These are phyloP conservation scores for Globisporangium cystogenes DNA, from an alignment of 352 stramenopile genomes.

Conservation along the genomic window DNA sequence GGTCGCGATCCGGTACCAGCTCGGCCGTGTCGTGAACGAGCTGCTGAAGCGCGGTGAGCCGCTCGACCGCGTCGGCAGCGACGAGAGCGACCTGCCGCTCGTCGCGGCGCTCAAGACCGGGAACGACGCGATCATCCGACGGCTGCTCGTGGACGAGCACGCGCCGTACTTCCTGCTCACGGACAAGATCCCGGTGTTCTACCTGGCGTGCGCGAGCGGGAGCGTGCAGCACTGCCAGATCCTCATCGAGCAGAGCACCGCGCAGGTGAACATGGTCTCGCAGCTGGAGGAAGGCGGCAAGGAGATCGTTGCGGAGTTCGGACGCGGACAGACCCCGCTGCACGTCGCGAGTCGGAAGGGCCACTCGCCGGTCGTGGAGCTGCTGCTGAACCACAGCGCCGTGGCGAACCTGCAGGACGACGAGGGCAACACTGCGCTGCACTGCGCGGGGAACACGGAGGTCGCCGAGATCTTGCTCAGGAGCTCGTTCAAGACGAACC, in stretches of 20 bases:
- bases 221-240: slow-evolving; percentile 72
- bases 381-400: slow-evolving; percentile 60
- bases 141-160: slow-evolving; percentile 61
- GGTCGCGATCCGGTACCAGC: slow-evolving; percentile 73
- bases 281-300: slow-evolving; percentile 75
- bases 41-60: slow-evolving; percentile 47
- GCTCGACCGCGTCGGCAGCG: slow-evolving; percentile 33
- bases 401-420: slow-evolving; percentile 71
- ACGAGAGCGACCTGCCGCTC: slow-evolving; percentile 58
- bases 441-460: slow-evolving; percentile 60
- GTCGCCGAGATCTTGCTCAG: slow-evolving; percentile 61
- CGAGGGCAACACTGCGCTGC: slow-evolving; percentile 77
- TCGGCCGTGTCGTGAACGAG: slow-evolving; percentile 77
- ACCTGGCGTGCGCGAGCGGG: slow-evolving; percentile 64
- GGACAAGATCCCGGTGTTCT: slow-evolving; percentile 73
- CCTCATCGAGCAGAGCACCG: slow-evolving; percentile 44
- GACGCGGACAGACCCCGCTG: slow-evolving; percentile 60
- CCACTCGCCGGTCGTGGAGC: slow-evolving; percentile 50
- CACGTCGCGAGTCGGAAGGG: slow-evolving; percentile 74
- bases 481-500: slow-evolving; percentile 56
- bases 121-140: slow-evolving; percentile 72
- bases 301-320: slow-evolving; percentile 67
- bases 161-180: slow-evolving; percentile 70
- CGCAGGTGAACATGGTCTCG: slow-evolving; percentile 75
- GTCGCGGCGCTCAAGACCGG: slow-evolving; percentile 61